A percentile compares a stretch with the other conserved stretches of the same genome.
Conservation (phyloP, 2,329 filamentous ascomycete species). For the Calonectria hongkongensis region DNA sequence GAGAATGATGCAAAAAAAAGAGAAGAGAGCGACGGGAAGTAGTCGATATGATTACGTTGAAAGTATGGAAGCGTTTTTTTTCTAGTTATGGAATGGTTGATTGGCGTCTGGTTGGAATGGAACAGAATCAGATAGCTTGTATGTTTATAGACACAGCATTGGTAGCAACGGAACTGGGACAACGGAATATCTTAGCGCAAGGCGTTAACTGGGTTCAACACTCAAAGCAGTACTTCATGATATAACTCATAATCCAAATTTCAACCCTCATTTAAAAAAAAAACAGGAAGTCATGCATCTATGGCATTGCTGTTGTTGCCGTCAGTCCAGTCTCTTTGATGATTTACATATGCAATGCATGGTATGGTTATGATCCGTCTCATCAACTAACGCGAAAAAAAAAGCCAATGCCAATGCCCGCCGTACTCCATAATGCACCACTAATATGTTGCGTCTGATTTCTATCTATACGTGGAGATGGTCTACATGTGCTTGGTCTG, state of each 20-base stretch:
- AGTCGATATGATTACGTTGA: constrained; percentile 5
- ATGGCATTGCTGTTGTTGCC: constrained; percentile 3
- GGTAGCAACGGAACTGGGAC: constrained; percentile 33
- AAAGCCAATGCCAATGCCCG: not conserved
- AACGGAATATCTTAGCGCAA: constrained; percentile 28
- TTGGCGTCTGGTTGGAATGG: constrained; percentile 36
- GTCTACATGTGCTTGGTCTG: constrained; percentile 42
- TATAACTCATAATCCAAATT: constrained; percentile 31
- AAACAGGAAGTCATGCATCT: not conserved
- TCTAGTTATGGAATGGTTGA: constrained; percentile 17
- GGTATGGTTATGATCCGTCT: not conserved
- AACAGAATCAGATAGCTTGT: constrained; percentile 19
- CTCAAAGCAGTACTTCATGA: constrained; percentile 27
- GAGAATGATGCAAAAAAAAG: constrained; percentile 2
- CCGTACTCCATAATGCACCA: constrained; percentile 5
- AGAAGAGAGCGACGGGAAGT: not conserved
- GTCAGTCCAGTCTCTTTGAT: constrained; percentile 2
- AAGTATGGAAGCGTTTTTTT: constrained; percentile 14
- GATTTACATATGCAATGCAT: not conserved
- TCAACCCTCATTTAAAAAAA: constrained; percentile 15
- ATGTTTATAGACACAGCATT: constrained; percentile 35
- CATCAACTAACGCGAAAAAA: not conserved
- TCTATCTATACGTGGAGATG: constrained; percentile 21
- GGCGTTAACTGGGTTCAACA: constrained; percentile 35
- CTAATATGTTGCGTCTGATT: constrained; percentile 3